Conservation (phyloP, 2,329 filamentous ascomycete genomes). For the Alternaria sp. region DNA sequence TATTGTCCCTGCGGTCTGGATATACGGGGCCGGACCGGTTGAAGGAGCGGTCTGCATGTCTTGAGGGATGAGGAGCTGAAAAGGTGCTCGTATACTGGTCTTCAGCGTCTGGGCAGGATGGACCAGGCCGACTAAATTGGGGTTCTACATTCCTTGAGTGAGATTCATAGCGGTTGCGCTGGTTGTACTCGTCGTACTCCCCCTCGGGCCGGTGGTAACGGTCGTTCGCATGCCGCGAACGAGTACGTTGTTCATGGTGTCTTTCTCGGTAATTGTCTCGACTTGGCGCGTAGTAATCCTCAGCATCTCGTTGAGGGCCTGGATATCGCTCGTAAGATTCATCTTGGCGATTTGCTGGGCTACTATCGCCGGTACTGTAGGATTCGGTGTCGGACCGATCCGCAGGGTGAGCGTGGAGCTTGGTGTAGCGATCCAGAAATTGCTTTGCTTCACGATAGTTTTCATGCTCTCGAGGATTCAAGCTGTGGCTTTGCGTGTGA, state of each 20-base stretch:
- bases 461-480: conserved; percentile 10
- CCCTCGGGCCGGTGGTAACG: neutral
- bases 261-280: conserved; percentile 5
- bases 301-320: neutral
- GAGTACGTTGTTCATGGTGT: neutral
- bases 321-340: neutral
- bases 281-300: neutral
- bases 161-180: neutral
- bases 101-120: neutral
- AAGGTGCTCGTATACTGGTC: neutral
- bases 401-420: neutral
- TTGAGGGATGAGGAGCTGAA: neutral
- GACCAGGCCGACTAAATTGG: neutral
- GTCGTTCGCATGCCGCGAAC: neutral
- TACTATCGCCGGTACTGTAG: neutral
- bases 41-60: neutral
- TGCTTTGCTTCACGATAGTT: conserved; percentile 16
- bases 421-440: conserved; percentile 8
- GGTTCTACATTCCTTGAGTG: neutral
- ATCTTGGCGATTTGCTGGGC: neutral
- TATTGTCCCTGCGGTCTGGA: neutral
- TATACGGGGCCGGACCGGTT: neutral
- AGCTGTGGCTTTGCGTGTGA: conserved; percentile 21
- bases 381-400: conserved; percentile 6
- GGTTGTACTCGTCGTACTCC: neutral